phyloP scores from a whole-genome alignment of 495 filamentous ascomycete genomes.

The Aspergillus egyptiacus region DNA sequence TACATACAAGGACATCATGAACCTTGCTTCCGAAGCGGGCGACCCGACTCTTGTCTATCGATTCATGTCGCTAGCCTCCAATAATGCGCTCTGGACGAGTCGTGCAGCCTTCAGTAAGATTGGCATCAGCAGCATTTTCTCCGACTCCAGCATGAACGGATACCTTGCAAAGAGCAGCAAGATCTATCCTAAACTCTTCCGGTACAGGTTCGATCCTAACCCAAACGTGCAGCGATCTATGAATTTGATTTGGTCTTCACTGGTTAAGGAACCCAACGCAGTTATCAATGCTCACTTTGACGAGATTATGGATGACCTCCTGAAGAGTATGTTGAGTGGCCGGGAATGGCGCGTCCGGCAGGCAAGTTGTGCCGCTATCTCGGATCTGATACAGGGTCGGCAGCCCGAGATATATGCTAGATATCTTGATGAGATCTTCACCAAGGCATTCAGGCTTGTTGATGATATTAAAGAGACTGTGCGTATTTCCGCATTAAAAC shows the following conservation, averaged over 20 bases:
- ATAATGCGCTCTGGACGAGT: conserved; percentile 92
- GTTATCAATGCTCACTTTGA: conserved; percentile 75
- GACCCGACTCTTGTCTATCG: conserved; percentile 92
- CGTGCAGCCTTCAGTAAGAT: conserved; percentile 92
- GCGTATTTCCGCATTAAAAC: conserved; percentile 66
- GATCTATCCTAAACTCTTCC: conserved; percentile 87
- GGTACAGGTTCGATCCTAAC: conserved; percentile 93
- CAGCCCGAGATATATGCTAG: conserved; percentile 72
- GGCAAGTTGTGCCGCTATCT: conserved; percentile 84
- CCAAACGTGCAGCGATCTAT: conserved; percentile 86
- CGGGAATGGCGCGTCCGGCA: conserved; percentile 91
- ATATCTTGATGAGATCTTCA: conserved; percentile 81
- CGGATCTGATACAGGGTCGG: conserved; percentile 73
- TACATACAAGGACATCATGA: conserved; percentile 95
- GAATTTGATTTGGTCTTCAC: conserved; percentile 92
- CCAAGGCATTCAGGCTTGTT: conserved; percentile 67
- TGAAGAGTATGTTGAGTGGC: conserved; percentile 71
- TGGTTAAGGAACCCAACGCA: conserved; percentile 75
- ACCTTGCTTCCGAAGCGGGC: conserved; percentile 84
- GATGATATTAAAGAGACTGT: conserved; percentile 96
- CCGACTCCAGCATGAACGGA: conserved; percentile 70
- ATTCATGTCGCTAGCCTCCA: conserved; percentile 92
- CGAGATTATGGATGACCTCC: conserved; percentile 74
- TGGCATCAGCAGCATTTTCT: conserved; percentile 84
- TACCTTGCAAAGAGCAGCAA: conserved; percentile 75